Evolutionary conservation across 208 protist species (phyloP).

Genomic region (Leishmania tarentolae): DNA sequence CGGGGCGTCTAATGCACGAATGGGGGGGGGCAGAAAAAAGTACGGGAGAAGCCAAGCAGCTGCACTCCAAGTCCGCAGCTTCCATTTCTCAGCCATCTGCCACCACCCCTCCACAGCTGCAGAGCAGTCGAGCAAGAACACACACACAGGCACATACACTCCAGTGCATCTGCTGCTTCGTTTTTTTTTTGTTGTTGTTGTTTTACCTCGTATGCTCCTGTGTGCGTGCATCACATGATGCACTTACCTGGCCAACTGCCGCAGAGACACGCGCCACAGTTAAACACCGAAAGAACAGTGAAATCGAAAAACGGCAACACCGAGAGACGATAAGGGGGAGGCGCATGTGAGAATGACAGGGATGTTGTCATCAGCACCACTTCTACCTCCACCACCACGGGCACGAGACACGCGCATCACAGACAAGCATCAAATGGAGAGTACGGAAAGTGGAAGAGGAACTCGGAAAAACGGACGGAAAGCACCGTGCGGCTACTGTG

Average conservation of each 20-base stretch:
- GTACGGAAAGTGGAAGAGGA: not conserved
- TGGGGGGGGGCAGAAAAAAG: not conserved
- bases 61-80: not conserved
- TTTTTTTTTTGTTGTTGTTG: not conserved
- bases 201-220: not conserved
- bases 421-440: not conserved
- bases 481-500: not conserved
- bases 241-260: not conserved
- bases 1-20: not conserved
- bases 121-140: not conserved
- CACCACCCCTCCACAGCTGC: not conserved
- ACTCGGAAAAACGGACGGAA: not conserved
- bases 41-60: not conserved
- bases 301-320: not conserved
- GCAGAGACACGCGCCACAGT: not conserved
- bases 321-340: not conserved
- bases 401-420: not conserved
- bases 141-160: not conserved
- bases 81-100: not conserved
- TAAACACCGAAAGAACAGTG: not conserved
- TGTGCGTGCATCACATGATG: not conserved
- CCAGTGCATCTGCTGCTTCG: not conserved
- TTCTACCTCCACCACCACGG: not conserved
- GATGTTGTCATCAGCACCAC: not conserved
- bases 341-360: not conserved